A percentile compares a stretch with the other conserved stretches of the same genome.
These are phyloP conservation scores for Arctium lappa DNA, from an alignment of 129 eudicot species.

Conservation along the genomic window DNA sequence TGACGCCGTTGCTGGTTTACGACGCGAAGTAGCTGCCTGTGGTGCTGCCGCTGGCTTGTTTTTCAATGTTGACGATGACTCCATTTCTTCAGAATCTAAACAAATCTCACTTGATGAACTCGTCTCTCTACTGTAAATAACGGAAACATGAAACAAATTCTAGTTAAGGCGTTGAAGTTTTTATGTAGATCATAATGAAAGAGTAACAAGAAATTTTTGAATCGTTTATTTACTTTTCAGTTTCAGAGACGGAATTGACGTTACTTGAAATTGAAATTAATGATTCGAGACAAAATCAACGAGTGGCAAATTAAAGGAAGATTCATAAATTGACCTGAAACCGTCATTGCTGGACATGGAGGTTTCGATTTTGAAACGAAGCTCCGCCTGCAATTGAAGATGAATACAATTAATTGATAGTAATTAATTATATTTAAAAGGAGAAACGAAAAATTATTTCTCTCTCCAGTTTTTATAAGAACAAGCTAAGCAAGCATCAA, in stretches of 20 bases:
- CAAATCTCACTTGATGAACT: constrained; percentile 48
- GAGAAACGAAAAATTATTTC: background rate
- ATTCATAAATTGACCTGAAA: constrained; percentile 51
- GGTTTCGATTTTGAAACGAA: constrained; percentile 40
- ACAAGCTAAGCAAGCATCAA: background rate
- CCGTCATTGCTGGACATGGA: constrained; percentile 34
- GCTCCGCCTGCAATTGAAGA: constrained; percentile 41
- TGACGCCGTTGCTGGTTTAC: constrained; percentile 11
- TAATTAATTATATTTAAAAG: background rate
- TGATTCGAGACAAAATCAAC: constrained; percentile 8
- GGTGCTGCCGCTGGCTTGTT: constrained; percentile 17
- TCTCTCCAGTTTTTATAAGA: background rate
- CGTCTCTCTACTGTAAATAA: constrained; percentile 44
- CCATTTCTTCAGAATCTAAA: constrained; percentile 44
- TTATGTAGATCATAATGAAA: constrained; percentile 17
- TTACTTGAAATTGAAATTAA: constrained; percentile 19
- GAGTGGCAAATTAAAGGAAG: background rate
- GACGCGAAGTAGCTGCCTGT: constrained; percentile 14
- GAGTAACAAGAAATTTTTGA: background rate
- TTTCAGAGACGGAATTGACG: constrained; percentile 18
- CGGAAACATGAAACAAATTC: background rate
- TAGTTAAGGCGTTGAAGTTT: constrained; percentile 5
- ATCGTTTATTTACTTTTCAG: constrained; percentile 19
- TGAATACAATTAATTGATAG: constrained; percentile 14
- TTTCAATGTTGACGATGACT: constrained; percentile 29